Conservation (phyloP, 352 stramenopile species). For the Elongisporangium senticosum region DNA sequence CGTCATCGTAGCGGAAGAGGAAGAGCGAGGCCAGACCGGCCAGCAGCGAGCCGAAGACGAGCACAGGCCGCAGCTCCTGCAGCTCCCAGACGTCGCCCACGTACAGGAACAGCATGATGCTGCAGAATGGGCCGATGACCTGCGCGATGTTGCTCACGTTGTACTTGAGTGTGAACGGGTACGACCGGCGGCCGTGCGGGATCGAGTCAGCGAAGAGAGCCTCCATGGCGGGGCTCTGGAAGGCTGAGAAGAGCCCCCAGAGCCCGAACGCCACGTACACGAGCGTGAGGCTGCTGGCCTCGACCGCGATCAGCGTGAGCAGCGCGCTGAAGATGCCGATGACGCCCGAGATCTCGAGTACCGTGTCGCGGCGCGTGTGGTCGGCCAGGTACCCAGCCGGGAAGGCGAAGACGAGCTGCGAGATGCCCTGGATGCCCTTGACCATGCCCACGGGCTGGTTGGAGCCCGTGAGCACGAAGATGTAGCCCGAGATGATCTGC, state of each 20-base stretch:
- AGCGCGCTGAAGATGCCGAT: conserved; percentile 39
- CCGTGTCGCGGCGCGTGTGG: conserved; percentile 55
- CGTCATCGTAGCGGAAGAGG: conserved; percentile 63
- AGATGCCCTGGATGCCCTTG: conserved; percentile 79
- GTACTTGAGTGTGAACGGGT: conserved; percentile 81
- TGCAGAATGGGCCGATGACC: conserved; percentile 45
- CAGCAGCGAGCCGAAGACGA: conserved; percentile 55
- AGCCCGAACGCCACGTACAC: conserved; percentile 63
- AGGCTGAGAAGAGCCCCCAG: conserved; percentile 63
- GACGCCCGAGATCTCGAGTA: conserved; percentile 58
- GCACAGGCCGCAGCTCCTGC: conserved; percentile 43
- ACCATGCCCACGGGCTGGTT: conserved; percentile 78
- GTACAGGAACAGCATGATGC: conserved; percentile 59
- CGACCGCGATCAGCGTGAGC: conserved; percentile 57
- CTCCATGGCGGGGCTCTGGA: conserved; percentile 67
- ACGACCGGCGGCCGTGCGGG: conserved; percentile 54
- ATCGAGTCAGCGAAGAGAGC: conserved; percentile 76
- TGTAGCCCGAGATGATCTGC: conserved; percentile 67
- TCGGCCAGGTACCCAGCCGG: conserved; percentile 70
- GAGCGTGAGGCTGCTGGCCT: conserved; percentile 31
- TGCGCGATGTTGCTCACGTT: conserved; percentile 68
- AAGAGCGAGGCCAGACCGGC: conserved; percentile 36
- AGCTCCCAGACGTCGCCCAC: conserved; percentile 63
- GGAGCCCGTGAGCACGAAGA: conserved; percentile 67
- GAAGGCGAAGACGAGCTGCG: conserved; percentile 67